Evolutionary conservation across 352 stramenopile species (phyloP).

Genomic region (Pythium dissotocum): DNA sequence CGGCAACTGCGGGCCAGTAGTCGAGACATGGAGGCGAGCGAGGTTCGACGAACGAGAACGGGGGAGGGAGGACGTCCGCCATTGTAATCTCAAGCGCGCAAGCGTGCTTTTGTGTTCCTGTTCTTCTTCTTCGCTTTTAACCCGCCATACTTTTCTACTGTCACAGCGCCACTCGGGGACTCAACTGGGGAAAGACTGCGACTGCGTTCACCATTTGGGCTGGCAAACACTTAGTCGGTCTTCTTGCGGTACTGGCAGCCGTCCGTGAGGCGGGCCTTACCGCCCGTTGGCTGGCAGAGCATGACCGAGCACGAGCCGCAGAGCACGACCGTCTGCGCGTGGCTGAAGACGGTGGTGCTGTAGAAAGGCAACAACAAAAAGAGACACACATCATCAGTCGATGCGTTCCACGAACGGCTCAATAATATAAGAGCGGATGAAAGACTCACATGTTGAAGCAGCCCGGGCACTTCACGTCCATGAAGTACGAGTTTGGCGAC

Average conservation of each 20-base stretch:
- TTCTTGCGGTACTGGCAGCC: conserved; percentile 99
- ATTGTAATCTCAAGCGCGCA: conserved; percentile 15
- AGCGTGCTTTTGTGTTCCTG: conserved; percentile 23
- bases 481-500: conserved; percentile 98
- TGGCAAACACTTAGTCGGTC: conserved; percentile 92
- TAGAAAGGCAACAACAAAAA: not conserved
- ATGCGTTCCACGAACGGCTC: too few relatives aligned
- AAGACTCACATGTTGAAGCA: conserved; percentile 97
- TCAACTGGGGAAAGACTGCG: conserved; percentile 15
- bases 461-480: conserved; percentile 99
- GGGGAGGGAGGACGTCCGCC: not conserved
- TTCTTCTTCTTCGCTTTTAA: conserved; percentile 36
- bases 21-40: conserved; percentile 9
- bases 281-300: conserved; percentile 98
- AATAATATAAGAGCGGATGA: not conserved
- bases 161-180: conserved; percentile 29
- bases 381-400: not conserved
- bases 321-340: conserved; percentile 98
- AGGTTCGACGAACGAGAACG: not conserved
- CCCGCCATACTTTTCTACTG: conserved; percentile 39
- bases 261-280: conserved; percentile 97
- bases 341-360: conserved; percentile 98
- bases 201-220: not conserved
- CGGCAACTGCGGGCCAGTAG: not conserved
- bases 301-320: conserved; percentile 97